phyloP scores from a whole-genome alignment of 2,329 filamentous ascomycete genomes.

The Ascochyta koolunga region DNA sequence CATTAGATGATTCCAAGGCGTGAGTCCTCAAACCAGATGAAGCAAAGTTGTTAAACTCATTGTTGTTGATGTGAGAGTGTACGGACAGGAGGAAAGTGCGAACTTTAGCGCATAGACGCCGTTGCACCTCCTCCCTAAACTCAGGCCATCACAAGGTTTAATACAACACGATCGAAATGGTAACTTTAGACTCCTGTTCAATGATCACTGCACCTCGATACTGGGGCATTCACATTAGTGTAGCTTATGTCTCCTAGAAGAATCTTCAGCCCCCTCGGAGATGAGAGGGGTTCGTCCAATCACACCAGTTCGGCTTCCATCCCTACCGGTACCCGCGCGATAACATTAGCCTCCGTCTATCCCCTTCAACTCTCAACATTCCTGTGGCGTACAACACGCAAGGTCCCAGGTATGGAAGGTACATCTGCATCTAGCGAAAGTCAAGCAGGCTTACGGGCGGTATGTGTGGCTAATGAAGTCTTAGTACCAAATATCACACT shows the following conservation, averaged over 20 bases:
- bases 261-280: conserved; percentile 9
- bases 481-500: neutral
- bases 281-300: neutral
- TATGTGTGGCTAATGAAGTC: conserved; percentile 3
- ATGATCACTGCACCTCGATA: neutral
- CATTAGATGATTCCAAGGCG: too few species aligned
- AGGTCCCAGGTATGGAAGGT: conserved; percentile 8
- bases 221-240: neutral
- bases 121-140: neutral
- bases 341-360: conserved; percentile 5
- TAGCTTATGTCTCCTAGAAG: neutral
- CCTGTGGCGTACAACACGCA: conserved; percentile 2
- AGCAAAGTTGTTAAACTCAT: too few species aligned
- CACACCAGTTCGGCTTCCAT: neutral
- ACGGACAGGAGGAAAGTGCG: too few species aligned
- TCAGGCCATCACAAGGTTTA: neutral
- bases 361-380: neutral
- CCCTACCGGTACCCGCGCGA: conserved; percentile 14
- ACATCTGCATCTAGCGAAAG: conserved; percentile 5
- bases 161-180: neutral
- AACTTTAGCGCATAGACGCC: neutral
- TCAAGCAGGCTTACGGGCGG: conserved; percentile 11
- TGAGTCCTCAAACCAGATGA: too few species aligned
- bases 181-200: neutral
- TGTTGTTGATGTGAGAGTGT: too few species aligned